Evolutionary conservation across 371 early-diverging fungal species (phyloP).

Genomic region (Dentiscutata heterogama): DNA sequence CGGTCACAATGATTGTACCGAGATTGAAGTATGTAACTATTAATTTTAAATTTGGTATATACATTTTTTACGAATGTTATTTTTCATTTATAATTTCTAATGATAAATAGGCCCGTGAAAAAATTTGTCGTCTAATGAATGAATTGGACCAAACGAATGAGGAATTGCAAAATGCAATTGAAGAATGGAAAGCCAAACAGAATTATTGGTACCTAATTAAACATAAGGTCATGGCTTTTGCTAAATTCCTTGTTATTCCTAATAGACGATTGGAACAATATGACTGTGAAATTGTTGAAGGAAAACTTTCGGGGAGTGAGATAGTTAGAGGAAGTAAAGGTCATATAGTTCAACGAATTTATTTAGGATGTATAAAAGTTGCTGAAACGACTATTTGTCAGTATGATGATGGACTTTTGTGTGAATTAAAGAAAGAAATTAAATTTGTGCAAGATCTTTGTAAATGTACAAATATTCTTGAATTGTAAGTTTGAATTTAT

Average conservation of each 20-base stretch:
- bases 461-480: background rate
- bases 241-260: background rate
- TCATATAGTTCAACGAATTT: background rate
- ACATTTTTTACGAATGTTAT: background rate
- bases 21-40: background rate
- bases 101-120: background rate
- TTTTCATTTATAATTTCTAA: background rate
- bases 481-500: slow-evolving; percentile 6
- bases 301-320: background rate
- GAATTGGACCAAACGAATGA: background rate
- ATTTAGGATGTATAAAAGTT: background rate
- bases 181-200: background rate
- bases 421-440: slow-evolving; percentile 17
- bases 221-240: background rate
- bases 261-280: background rate
- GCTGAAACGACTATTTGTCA: background rate
- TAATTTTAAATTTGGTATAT: background rate
- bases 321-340: background rate
- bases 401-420: background rate
- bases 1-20: background rate
- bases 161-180: background rate
- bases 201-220: background rate
- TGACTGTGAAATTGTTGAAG: background rate
- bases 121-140: background rate
- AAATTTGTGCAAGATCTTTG: background rate